phyloP scores from a whole-genome alignment of 2,329 filamentous ascomycete genomes.

The Hypoxylon sp. region DNA sequence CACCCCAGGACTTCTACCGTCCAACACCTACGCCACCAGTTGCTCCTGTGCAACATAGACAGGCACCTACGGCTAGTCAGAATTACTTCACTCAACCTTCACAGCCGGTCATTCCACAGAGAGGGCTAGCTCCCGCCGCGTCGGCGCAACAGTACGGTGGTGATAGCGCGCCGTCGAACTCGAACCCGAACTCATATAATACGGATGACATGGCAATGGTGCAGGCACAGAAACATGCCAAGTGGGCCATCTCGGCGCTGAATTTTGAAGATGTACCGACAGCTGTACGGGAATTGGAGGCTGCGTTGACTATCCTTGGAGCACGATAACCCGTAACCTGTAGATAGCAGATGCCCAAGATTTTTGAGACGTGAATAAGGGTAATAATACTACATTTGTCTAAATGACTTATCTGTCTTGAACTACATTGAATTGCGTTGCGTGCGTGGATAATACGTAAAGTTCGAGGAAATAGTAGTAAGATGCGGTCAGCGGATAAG shows the following conservation, averaged over 20 bases:
- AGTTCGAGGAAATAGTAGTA: neutral
- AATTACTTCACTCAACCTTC: conserved; percentile 42
- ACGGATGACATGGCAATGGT: conserved; percentile 78
- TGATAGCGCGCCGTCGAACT: conserved; percentile 40
- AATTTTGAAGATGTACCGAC: conserved; percentile 97
- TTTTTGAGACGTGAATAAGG: neutral
- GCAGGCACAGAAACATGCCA: conserved; percentile 92
- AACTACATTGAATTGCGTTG: neutral
- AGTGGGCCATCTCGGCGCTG: conserved; percentile 95
- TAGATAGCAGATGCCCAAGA: neutral
- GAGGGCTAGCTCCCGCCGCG: conserved; percentile 34
- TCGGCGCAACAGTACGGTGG: conserved; percentile 45
- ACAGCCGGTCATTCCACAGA: conserved; percentile 44
- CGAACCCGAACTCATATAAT: conserved; percentile 57
- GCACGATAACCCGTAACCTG: conserved; percentile 59
- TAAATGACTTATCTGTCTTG: neutral
- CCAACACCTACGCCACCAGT: conserved; percentile 46
- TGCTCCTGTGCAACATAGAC: conserved; percentile 39
- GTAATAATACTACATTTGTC: neutral
- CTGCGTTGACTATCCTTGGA: conserved; percentile 78
- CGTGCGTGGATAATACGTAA: neutral
- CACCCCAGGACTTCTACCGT: conserved; percentile 55
- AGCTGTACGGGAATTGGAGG: conserved; percentile 84
- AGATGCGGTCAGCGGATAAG: neutral
- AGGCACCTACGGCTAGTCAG: conserved; percentile 44